Conservation (phyloP, 805 yeast genomes). For the Kuraishia molischiana region DNA sequence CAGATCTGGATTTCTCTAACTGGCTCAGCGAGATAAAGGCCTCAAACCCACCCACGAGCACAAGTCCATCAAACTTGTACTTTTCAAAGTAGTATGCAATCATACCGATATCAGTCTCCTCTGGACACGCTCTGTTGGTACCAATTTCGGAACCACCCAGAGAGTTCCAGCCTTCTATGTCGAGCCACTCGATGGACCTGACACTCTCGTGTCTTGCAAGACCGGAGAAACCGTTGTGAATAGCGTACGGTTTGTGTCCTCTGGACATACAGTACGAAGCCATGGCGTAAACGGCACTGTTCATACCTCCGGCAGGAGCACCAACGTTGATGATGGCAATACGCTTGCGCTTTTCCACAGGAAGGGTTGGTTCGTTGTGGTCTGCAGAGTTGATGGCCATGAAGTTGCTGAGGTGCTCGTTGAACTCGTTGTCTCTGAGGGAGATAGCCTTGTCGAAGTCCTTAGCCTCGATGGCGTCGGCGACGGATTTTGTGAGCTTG, state of each 20-base stretch:
- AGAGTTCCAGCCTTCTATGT: constrained; percentile 81
- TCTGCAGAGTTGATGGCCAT: constrained; percentile 59
- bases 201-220: constrained; percentile 84
- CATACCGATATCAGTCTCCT: constrained; percentile 71
- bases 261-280: constrained; percentile 79
- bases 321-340: constrained; percentile 89
- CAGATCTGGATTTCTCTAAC: constrained; percentile 62
- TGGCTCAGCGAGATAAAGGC: constrained; percentile 84
- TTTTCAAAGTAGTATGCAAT: constrained; percentile 91
- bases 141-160: constrained; percentile 96
- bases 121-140: constrained; percentile 83
- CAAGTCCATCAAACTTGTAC: constrained; percentile 76
- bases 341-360: constrained; percentile 51
- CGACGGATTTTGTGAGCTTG: constrained; percentile 77
- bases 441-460: constrained; percentile 84
- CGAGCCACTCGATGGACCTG: constrained; percentile 66
- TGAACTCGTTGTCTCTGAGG: constrained; percentile 80
- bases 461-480: constrained; percentile 68
- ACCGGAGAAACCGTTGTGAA: constrained; percentile 91
- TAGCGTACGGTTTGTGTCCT: constrained; percentile 88
- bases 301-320: constrained; percentile 96
- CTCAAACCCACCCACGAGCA: constrained; percentile 94
- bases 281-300: constrained; percentile 86
- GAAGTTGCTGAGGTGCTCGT: constrained; percentile 70
- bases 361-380: constrained; percentile 50